Evolutionary conservation across 768 basidiomycete genomes (phyloP), one percentile per base, ranked within the genome.

Genomic region (Dentipellis fragilis): DNA sequence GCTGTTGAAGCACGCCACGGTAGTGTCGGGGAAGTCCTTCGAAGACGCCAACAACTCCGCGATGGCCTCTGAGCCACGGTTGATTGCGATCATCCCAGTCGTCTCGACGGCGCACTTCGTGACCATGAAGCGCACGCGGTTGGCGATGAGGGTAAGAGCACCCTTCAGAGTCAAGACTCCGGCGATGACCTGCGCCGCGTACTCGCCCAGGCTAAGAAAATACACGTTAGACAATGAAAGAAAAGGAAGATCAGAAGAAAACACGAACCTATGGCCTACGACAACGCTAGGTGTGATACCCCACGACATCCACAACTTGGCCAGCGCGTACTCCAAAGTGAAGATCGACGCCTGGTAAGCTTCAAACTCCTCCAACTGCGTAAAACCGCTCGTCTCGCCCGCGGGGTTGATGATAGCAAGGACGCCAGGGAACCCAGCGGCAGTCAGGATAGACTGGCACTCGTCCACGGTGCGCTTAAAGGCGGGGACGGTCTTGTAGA

Each of bases 131-230:
- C 75, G 74, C 7, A 77, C 81, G 45, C 86, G 74, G 45, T 69
- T 70, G 2, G 80, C 83, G 40, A 88, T 75, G 22, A 88, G 65
- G 4, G 69, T 66, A 12, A 89, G 71, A 3, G 81, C 85, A 14
- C 77, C 79, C 57, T 77, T 69, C 16, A 88, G 67, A 0, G 73
- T 71, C 12, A 89, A 61, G 1, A 85, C 79, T 0, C 73, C 77
- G 0, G 86, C 80, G n/a, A 75, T 69, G 16, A 83, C 81, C 40
- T 89, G 75, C 10, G 84, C 87, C 8, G 80, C 81, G 54, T 86
- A 89, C 70, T 89, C 87, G 40, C 87, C 87, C 16, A 89, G 73
- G 66, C 87, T 89, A 57, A n/a, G n/a, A n/a, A 47, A 36, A 34
- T 22, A 54, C 10, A n/a, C 5, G 17, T 17, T 17, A 52, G 46